Evolutionary conservation across 495 filamentous ascomycete species (phyloP).

Genomic region (Trichodelitschia bisporula): DNA sequence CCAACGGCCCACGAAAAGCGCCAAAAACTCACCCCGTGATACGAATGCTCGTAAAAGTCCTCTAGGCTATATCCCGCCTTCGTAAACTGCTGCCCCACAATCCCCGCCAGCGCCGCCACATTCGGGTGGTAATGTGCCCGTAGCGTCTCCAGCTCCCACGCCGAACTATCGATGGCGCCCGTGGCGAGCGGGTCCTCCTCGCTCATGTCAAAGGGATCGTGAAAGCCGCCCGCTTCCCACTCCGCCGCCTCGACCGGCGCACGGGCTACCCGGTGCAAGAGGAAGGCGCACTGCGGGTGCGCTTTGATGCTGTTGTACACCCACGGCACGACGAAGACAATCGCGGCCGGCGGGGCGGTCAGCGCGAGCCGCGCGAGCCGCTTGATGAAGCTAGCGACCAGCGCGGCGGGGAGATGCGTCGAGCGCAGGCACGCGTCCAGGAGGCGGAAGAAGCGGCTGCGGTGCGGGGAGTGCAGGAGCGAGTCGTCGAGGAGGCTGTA

Average conservation of each 20-base stretch:
- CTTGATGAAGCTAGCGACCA: slow-evolving; percentile 94
- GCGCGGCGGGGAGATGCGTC: slow-evolving; percentile 67
- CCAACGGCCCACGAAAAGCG: not conserved
- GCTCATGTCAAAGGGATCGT: slow-evolving; percentile 51
- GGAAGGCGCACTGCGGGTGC: slow-evolving; percentile 79
- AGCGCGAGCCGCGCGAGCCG: slow-evolving; percentile 58
- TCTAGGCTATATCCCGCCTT: slow-evolving; percentile 82
- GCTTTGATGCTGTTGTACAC: slow-evolving; percentile 84
- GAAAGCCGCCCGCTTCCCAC: slow-evolving; percentile 39
- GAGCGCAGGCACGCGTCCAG: slow-evolving; percentile 83
- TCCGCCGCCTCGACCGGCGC: slow-evolving; percentile 27
- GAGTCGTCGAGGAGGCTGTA: slow-evolving; percentile 73
- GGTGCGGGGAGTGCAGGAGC: slow-evolving; percentile 78
- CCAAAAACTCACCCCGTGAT: slow-evolving; percentile 39
- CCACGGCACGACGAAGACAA: slow-evolving; percentile 75
- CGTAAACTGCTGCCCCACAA: slow-evolving; percentile 91
- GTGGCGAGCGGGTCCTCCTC: slow-evolving; percentile 72
- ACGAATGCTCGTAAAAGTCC: slow-evolving; percentile 91
- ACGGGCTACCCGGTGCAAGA: slow-evolving; percentile 61
- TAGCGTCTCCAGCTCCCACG: slow-evolving; percentile 84
- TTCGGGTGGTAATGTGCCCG: slow-evolving; percentile 94
- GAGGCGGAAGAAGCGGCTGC: slow-evolving; percentile 78
- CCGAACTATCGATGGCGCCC: slow-evolving; percentile 63
- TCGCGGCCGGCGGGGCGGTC: slow-evolving; percentile 61
- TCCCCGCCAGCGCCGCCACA: slow-evolving; percentile 78